Conservation (phyloP, 169 alveolate genomes). For the Cryptosporidium ryanae region DNA sequence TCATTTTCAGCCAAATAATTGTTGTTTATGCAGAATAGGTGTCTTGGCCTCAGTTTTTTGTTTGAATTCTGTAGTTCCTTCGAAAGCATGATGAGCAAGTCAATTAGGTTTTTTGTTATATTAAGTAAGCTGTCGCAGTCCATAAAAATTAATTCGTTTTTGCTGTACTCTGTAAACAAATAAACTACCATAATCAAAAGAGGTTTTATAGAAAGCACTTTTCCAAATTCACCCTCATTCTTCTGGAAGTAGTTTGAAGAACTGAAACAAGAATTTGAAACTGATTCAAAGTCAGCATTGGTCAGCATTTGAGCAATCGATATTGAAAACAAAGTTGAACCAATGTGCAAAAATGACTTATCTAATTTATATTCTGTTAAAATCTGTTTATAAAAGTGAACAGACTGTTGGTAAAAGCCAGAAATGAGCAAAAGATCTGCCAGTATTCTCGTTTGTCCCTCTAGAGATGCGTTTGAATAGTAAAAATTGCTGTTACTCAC, state of each 20-base stretch:
- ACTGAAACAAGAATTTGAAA: conserved; percentile 12
- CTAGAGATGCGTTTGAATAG: conserved; percentile 38
- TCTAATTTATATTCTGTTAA: conserved; percentile 59
- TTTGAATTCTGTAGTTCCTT: conserved; percentile 22
- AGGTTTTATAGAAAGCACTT: conserved; percentile 4
- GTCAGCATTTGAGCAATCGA: conserved; percentile 30
- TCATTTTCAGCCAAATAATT: background rate
- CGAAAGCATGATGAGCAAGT: conserved; percentile 6
- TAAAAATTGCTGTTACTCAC: too few relatives aligned
- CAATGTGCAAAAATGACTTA: conserved; percentile 58
- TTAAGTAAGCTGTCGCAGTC: background rate
- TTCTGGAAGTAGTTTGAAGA: conserved; percentile 41
- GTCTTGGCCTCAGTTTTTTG: conserved; percentile 30
- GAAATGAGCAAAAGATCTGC: conserved; percentile 53
- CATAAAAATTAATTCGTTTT: background rate
- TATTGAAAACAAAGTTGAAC: conserved; percentile 39
- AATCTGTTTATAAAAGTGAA: conserved; percentile 53
- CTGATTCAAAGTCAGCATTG: conserved; percentile 29
- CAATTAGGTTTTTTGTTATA: conserved; percentile 14
- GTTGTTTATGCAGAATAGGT: conserved; percentile 25
- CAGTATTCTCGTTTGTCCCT: conserved; percentile 57
- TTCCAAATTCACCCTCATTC: conserved; percentile 27
- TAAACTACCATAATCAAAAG: conserved; percentile 13
- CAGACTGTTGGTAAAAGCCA: conserved; percentile 40
- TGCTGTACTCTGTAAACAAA: background rate